A percentile compares a stretch with the other conserved stretches of the same genome.
phyloP scores from a whole-genome alignment of 495 filamentous ascomycete genomes.

The Hypoxylon intermedium region DNA sequence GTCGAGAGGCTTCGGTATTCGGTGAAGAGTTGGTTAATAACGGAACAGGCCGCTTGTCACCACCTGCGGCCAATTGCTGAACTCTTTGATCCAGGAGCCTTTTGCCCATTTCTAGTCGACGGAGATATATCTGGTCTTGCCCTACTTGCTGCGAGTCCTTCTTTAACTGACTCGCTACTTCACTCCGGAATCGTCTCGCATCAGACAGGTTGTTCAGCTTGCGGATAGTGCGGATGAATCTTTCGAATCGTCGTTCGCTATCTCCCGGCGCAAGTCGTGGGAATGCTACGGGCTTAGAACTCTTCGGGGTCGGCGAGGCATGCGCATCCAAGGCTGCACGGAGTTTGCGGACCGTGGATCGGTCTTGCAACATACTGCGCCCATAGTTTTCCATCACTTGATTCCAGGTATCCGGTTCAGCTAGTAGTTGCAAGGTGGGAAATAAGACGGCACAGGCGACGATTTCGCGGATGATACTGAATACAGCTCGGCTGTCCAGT shows the following conservation, averaged over 20 bases:
- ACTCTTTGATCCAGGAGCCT: slow-evolving; percentile 89
- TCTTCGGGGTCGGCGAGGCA: slow-evolving; percentile 79
- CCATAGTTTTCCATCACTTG: slow-evolving; percentile 91
- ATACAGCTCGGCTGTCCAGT: slow-evolving; percentile 78
- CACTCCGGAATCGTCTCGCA: slow-evolving; percentile 86
- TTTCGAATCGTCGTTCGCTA: slow-evolving; percentile 90
- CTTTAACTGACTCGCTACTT: slow-evolving; percentile 91
- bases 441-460: slow-evolving; percentile 77
- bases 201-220: slow-evolving; percentile 93
- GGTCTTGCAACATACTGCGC: slow-evolving; percentile 86
- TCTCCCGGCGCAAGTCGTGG: slow-evolving; percentile 70
- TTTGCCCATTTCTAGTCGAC: slow-evolving; percentile 90
- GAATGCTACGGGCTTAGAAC: slow-evolving; percentile 66
- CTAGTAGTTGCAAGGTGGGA: slow-evolving; percentile 71
- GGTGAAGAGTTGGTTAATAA: slow-evolving; percentile 40
- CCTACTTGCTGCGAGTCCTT: slow-evolving; percentile 78
- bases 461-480: slow-evolving; percentile 82
- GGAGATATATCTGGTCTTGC: slow-evolving; percentile 84
- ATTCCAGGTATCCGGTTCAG: slow-evolving; percentile 97
- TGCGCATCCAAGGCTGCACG: slow-evolving; percentile 95
- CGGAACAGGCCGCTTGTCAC: slow-evolving; percentile 54
- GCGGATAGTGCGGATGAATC: slow-evolving; percentile 88
- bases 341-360: slow-evolving; percentile 92
- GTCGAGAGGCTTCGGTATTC: slow-evolving; percentile 57
- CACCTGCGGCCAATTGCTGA: slow-evolving; percentile 75